Evolutionary conservation across 108 stramenopile species (phyloP).

Genomic region (Cyclotella atomus): DNA sequence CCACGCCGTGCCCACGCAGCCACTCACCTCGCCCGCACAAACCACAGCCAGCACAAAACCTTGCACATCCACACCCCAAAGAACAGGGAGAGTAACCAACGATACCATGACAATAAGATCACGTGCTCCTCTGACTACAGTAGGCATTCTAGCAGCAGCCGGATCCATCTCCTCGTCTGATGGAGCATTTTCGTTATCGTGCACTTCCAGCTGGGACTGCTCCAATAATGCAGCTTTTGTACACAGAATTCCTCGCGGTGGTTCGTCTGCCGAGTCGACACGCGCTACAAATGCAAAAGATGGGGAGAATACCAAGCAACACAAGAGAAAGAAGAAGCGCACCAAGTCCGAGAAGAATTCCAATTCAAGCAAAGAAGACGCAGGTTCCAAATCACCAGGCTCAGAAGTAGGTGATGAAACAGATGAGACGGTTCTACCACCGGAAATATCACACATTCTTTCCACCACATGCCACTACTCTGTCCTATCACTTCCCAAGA

Average conservation of each 20-base stretch:
- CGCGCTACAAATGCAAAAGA: background rate
- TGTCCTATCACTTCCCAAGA: conserved; percentile 28
- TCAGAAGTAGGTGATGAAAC: background rate
- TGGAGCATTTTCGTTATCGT: background rate
- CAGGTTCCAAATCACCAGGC: background rate
- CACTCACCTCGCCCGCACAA: no score
- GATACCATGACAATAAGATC: no score
- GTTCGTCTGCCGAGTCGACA: background rate
- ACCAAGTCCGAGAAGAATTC: background rate
- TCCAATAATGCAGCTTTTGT: background rate
- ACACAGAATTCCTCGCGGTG: background rate
- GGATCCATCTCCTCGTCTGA: background rate
- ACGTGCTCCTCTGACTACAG: background rate
- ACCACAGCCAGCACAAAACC: no score
- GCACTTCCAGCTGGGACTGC: background rate
- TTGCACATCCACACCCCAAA: no score
- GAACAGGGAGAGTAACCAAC: no score
- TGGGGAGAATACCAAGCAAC: background rate
- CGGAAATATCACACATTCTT: conserved; percentile 24
- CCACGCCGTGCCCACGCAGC: no score
- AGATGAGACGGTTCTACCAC: background rate
- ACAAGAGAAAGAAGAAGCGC: background rate
- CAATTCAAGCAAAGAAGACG: background rate
- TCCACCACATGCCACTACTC: conserved; percentile 36
- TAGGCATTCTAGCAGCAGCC: background rate